phyloP scores from a whole-genome alignment of 495 filamentous ascomycete species.

The Talaromyces nanjingensis region DNA sequence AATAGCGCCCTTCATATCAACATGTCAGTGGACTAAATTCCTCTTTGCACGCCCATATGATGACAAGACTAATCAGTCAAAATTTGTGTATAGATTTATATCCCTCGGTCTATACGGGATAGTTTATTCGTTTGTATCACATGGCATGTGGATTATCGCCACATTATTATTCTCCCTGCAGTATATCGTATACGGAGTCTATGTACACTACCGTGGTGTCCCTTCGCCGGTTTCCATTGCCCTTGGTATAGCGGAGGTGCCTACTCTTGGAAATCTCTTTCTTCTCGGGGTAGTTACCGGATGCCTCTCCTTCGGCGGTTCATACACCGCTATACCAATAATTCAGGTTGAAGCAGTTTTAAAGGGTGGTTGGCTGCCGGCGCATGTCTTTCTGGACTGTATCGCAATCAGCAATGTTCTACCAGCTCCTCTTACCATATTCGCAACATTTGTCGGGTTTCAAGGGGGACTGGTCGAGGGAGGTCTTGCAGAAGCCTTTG shows the following conservation, averaged over 20 bases:
- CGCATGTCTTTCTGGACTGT: constrained; percentile 28
- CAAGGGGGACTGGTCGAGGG: constrained; percentile 24
- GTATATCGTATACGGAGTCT: constrained; percentile 25
- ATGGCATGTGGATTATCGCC: constrained; percentile 20
- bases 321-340: constrained; percentile 32
- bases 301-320: constrained; percentile 27
- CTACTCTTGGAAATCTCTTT: constrained; percentile 25
- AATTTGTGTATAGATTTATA: constrained; percentile 20
- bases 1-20: constrained; percentile 29
- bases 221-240: constrained; percentile 27
- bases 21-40: constrained; percentile 17
- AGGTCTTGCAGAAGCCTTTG: constrained; percentile 22
- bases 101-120: constrained; percentile 28
- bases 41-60: too few relatives aligned
- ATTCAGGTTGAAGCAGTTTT: constrained; percentile 32
- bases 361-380: constrained; percentile 26
- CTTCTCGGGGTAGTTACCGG: constrained; percentile 29
- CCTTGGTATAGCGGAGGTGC: constrained; percentile 27
- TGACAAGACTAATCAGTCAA: not conserved
- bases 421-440: constrained; percentile 31
- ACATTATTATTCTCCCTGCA: constrained; percentile 22
- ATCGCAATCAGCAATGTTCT: constrained; percentile 31
- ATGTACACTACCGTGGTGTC: constrained; percentile 23
- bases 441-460: constrained; percentile 31
- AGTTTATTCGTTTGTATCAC: constrained; percentile 19